phyloP scores from a whole-genome alignment of 2,329 filamentous ascomycete genomes.

The Fusarium sambucinum region DNA sequence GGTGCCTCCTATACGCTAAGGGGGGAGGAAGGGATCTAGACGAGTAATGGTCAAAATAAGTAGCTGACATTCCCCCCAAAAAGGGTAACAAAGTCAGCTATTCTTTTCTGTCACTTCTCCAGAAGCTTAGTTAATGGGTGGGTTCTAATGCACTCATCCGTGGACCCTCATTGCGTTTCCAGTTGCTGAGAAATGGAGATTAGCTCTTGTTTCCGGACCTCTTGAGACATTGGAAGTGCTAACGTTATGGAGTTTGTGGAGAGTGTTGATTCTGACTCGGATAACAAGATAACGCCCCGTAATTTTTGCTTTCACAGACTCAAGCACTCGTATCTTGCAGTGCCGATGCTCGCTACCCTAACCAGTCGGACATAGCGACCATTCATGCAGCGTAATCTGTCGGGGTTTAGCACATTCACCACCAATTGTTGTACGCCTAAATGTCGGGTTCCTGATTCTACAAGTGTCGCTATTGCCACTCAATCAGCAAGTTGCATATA shows the following conservation, averaged over 20 bases:
- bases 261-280: conserved; percentile 37
- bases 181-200: conserved; percentile 35
- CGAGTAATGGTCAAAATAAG: conserved; percentile 6
- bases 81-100: neutral
- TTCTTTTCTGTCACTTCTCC: conserved; percentile 22
- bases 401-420: conserved; percentile 25
- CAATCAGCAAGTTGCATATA: conserved; percentile 1
- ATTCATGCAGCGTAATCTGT: conserved; percentile 14
- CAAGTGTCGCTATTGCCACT: neutral
- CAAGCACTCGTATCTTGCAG: conserved; percentile 10
- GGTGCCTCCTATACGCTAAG: conserved; percentile 9
- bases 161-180: conserved; percentile 12
- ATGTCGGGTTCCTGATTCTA: conserved; percentile 9
- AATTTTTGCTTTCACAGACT: conserved; percentile 24
- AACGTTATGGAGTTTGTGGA: conserved; percentile 33
- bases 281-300: conserved; percentile 30
- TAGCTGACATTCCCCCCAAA: neutral
- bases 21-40: conserved; percentile 23
- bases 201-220: conserved; percentile 39
- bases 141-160: conserved; percentile 5
- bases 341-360: conserved; percentile 12
- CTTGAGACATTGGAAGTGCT: neutral
- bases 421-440: conserved; percentile 7
- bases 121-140: conserved; percentile 14
- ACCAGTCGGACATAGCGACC: conserved; percentile 12